phyloP scores from a whole-genome alignment of 2,329 filamentous ascomycete genomes.

The Gyromitra esculenta region DNA sequence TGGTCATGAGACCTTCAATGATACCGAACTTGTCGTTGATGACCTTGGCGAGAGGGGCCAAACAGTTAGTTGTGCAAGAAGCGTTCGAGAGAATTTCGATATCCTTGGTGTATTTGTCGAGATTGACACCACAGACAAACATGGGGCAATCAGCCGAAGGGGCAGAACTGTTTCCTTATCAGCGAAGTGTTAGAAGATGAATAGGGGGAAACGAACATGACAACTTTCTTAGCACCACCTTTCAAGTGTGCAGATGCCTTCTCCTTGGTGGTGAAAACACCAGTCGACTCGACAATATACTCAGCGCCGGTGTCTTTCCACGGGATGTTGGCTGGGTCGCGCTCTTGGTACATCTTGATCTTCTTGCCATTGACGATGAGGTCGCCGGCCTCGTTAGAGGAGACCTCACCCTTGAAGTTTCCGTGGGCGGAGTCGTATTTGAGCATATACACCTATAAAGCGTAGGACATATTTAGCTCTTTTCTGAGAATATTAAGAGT shows the following conservation, averaged over 20 bases:
- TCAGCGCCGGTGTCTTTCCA: conserved; percentile 87
- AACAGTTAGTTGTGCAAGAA: conserved; percentile 99
- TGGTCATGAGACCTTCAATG: conserved; percentile 99
- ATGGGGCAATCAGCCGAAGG: conserved; percentile 96
- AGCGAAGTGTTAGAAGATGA: background rate
- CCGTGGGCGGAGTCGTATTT: conserved; percentile 99
- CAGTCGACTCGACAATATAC: conserved; percentile 97
- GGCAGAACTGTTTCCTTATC: conserved; percentile 67
- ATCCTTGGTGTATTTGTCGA: conserved; percentile 89
- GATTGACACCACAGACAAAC: conserved; percentile 99
- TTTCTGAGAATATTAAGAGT: background rate
- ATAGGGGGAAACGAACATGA: conserved; percentile 67
- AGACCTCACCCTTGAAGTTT: conserved; percentile 90
- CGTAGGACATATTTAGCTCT: conserved; percentile 46
- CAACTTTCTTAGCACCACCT: conserved; percentile 97
- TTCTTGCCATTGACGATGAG: conserved; percentile 93
- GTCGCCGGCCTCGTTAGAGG: conserved; percentile 72
- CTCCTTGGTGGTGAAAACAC: conserved; percentile 98
- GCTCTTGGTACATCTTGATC: conserved; percentile 93
- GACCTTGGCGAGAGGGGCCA: conserved; percentile 98
- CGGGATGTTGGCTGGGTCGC: conserved; percentile 87
- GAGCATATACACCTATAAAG: conserved; percentile 91
- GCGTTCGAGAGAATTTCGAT: conserved; percentile 97
- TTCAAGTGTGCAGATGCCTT: conserved; percentile 94
- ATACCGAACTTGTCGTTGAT: conserved; percentile 99